Evolutionary conservation across 768 basidiomycete genomes (phyloP).

Genomic region (Xerocomus spinulosus): DNA sequence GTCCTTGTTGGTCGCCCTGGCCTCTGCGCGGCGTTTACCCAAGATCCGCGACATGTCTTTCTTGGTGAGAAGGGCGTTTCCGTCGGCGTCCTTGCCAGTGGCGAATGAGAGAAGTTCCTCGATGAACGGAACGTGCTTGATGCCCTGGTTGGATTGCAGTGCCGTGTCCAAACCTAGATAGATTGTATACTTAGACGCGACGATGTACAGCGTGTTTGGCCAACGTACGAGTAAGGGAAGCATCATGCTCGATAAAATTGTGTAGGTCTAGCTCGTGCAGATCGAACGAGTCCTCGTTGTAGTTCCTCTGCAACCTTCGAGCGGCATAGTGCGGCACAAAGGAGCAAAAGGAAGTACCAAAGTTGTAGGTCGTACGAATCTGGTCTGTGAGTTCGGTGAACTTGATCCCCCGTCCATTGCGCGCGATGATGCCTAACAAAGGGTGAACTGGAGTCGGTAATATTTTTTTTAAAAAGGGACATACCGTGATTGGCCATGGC

Average conservation of each 20-base stretch:
- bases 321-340: slow-evolving; percentile 64
- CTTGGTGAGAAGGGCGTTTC: slow-evolving; percentile 43
- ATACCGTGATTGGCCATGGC: slow-evolving; percentile 84
- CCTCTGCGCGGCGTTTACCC: slow-evolving; percentile 59
- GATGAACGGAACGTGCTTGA: slow-evolving; percentile 46
- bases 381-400: slow-evolving; percentile 45
- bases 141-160: slow-evolving; percentile 47
- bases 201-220: neutral
- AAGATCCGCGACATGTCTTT: slow-evolving; percentile 57
- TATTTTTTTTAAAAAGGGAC: neutral
- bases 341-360: slow-evolving; percentile 59
- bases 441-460: neutral
- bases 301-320: slow-evolving; percentile 50
- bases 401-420: slow-evolving; percentile 64
- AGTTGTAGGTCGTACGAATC: slow-evolving; percentile 62
- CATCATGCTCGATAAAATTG: slow-evolving; percentile 48
- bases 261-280: slow-evolving; percentile 65
- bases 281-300: slow-evolving; percentile 55
- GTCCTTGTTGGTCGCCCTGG: slow-evolving; percentile 50
- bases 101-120: slow-evolving; percentile 56
- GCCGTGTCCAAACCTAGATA: slow-evolving; percentile 50
- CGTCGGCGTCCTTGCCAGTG: slow-evolving; percentile 52
- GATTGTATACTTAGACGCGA: neutral
- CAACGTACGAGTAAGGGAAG: slow-evolving; percentile 31
- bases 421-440: slow-evolving; percentile 42